Evolutionary conservation across 345 rosid genomes (phyloP), one percentile per base, ranked within the genome.

Genomic region (Eutrema japonicum): DNA sequence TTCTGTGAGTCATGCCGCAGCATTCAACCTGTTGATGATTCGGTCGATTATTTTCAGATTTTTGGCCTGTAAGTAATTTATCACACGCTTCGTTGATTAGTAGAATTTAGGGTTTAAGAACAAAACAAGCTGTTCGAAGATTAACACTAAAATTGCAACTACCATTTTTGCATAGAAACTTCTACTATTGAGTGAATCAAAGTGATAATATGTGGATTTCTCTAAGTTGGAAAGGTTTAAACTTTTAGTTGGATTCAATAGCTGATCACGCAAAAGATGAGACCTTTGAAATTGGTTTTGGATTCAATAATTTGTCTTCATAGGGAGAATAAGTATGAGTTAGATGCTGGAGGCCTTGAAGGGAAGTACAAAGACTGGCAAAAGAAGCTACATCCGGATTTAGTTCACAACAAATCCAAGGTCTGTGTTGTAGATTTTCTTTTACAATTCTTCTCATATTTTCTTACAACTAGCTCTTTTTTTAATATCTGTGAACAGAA

Each of bases 301-400:
- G 32, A 40, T 65, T 66, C 33, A 16, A 42, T 59, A 49, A 26
- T 16, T 26, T 42, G 26, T 47, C 16, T 66, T 67, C 43, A 61
- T 76, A 92, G 98, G 68, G 89, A 83, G 75, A 90, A 80, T 62
- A 87, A 77, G 70, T 95, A 85, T 75, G 96, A 82, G 18, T 72
- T 87, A 12, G 86, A 82, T 68, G 86, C 56, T 69, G 82, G 69
- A 16, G 84, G 82, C 73, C 80, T 95, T 75, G 93, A 87, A 40
- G 75, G 86, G 18, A 95, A 83, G 74, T 92, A 90, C 73, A 90
- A 87, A 76, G 86, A 78, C 42, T 89, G 97, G 96, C 99, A 95
- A 84, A 95, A 92, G 82, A 89, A 88, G 78, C 49, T 95, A 56
- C 97, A 95, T 82, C 99, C 99, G 65, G 99, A 95, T 83, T 81